Conservation (phyloP, 495 filamentous ascomycete species). For the Xylaria palmicola region DNA sequence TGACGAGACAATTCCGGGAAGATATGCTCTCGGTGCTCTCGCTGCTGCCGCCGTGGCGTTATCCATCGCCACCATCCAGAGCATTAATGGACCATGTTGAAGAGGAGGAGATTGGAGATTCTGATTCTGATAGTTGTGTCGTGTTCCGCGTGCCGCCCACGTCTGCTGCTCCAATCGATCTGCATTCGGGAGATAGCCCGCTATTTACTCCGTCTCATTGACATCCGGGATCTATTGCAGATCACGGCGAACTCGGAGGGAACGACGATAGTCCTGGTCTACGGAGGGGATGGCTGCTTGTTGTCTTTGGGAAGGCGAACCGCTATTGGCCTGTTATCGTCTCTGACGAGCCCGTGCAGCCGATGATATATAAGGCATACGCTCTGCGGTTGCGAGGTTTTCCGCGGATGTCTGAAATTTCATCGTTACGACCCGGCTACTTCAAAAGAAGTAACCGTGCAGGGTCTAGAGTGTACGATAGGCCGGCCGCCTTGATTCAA, state of each 20-base stretch:
- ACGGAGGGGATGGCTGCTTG: not conserved
- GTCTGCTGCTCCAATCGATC: not conserved
- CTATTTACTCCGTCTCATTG: not conserved
- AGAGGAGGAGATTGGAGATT: not conserved
- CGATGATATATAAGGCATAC: too few species aligned
- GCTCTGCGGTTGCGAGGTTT: too few species aligned
- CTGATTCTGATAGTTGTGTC: not conserved
- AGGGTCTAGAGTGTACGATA: too few species aligned
- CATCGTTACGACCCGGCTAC: too few species aligned
- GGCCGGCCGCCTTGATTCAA: too few species aligned
- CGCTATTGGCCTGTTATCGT: too few species aligned
- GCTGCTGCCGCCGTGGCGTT: not conserved
- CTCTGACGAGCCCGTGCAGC: too few species aligned
- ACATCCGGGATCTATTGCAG: not conserved
- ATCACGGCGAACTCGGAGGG: not conserved
- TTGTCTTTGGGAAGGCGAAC: too few species aligned
- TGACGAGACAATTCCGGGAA: not conserved
- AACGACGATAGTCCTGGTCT: not conserved
- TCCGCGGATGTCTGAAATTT: too few species aligned
- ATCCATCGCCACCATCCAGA: not conserved
- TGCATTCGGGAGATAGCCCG: not conserved
- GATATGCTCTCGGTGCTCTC: not conserved
- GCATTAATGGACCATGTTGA: not conserved
- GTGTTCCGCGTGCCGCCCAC: not conserved
- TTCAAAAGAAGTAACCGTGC: too few species aligned